These are phyloP conservation scores for Diplodia corticola DNA, from an alignment of 2,329 filamentous ascomycete genomes.

Conservation along the genomic window DNA sequence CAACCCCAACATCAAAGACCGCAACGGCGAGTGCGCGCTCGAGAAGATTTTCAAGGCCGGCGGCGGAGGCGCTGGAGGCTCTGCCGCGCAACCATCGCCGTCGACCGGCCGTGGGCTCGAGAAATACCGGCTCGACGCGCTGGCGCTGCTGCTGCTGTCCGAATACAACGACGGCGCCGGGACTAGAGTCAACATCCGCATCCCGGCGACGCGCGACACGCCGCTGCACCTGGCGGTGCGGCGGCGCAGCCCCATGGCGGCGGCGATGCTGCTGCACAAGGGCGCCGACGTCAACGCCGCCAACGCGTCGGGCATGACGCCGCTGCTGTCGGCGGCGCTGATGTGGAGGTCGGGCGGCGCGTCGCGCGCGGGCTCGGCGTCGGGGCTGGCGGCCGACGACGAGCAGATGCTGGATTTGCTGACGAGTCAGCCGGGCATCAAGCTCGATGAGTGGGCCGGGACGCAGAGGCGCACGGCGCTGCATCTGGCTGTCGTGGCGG, in stretches of 20 bases:
- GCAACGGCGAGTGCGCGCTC: constrained; percentile 5
- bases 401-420: neutral
- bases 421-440: neutral
- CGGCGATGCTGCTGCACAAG: constrained; percentile 20
- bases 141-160: constrained; percentile 17
- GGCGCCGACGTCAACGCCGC: constrained; percentile 19
- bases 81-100: too few relatives aligned
- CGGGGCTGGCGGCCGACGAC: neutral
- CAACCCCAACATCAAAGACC: constrained; percentile 3
- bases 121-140: neutral
- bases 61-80: neutral
- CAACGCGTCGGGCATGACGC: constrained; percentile 16
- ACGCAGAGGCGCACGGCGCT: neutral
- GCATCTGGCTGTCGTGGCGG: neutral
- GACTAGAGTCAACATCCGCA: neutral
- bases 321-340: constrained; percentile 8
- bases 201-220: constrained; percentile 15
- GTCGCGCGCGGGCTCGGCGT: too few relatives aligned
- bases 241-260: constrained; percentile 3
- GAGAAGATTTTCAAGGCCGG: constrained; percentile 15
- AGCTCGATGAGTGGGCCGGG: neutral
- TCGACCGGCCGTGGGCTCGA: too few relatives aligned
- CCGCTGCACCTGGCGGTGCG: constrained; percentile 20
- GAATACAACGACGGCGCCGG: neutral
- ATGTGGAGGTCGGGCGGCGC: neutral